Base-by-base conservation (phyloP, 163 green algal genomes). In the Volvox carteri region DNA sequence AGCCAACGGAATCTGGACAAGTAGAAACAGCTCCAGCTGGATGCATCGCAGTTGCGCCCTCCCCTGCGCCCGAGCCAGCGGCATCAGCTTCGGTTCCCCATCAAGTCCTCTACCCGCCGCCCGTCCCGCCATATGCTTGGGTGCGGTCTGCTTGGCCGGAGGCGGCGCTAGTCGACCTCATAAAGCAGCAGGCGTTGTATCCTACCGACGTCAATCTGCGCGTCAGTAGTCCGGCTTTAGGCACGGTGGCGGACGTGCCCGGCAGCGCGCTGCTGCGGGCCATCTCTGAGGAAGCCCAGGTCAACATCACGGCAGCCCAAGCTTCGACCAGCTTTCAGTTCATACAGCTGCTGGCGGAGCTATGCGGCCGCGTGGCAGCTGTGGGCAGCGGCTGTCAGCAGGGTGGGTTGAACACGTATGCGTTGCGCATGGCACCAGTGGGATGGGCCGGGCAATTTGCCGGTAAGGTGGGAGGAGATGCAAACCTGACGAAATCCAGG, bases 161-260 rank as follows among this genome's bases (percentile, higher is more conserved):
- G 9, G 21, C 83, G 9, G 83, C 83, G 12, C 67, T 88, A 0
- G 1, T 88, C 0, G 83, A 88, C 28, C 52, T 88, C 12, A 35
- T 88, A 48, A 88, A 88, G 25, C 83, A 88, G 68, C 83, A 88
- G 50, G 83, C 83, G 37, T 16, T 88, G 23, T 81, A 50, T 60
- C 68, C 83, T 3, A 88, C 67, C 0, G 83, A 88, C 48, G 68
- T 88, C 25, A 88, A 88, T 41, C 12, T 88, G 0, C 81, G 62
- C 23, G 30, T 78, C 21, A 42, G 79, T 18, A 30, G 68, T 4
- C 41, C 46, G 6, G 39, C 39, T n/a, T 18, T 67, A 14, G 60
- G 58, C 30, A 37, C 48, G 1, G 79, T 35, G n/a, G 37, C 56
- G 56, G 62, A 60, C 41, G 21, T 65, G 16, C 58, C 42, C 25